Conservation (phyloP, 345 rosid species). For the Eucalyptus marginata region DNA sequence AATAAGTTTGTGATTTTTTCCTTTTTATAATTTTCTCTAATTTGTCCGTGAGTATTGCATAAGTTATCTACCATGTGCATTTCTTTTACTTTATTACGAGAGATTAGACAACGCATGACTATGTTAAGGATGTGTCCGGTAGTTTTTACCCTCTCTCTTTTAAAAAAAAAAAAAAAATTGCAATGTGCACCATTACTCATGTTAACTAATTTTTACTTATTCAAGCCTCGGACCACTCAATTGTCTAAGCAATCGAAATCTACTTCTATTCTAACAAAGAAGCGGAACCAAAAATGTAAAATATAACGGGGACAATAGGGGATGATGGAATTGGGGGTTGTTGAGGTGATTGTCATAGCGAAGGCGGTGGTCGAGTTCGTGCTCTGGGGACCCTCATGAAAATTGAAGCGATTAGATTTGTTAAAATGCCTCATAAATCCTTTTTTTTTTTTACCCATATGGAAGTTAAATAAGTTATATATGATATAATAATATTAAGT, state of each 20-base stretch:
- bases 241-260: neutral
- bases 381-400: neutral
- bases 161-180: neutral
- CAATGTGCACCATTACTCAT: neutral
- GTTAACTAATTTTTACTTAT: neutral
- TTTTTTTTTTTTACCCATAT: too few relatives aligned
- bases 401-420: neutral
- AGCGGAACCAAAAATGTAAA: neutral
- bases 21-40: too few relatives aligned
- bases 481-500: too few relatives aligned
- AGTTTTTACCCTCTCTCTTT: neutral
- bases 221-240: neutral
- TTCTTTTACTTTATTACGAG: neutral
- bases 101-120: neutral
- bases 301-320: accelerated
- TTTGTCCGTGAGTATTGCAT: neutral
- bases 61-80: neutral
- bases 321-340: neutral
- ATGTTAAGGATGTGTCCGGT: accelerated
- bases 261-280: neutral
- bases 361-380: neutral
- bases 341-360: neutral
- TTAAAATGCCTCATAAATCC: too few relatives aligned
- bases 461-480: too few relatives aligned
- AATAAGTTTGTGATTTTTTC: too few relatives aligned